Percentiles rank a stretch among this genome's conserved stretches.
Evolutionary conservation across 108 stramenopile genomes (phyloP).

Genomic region (Discostella stelligeroides): DNA sequence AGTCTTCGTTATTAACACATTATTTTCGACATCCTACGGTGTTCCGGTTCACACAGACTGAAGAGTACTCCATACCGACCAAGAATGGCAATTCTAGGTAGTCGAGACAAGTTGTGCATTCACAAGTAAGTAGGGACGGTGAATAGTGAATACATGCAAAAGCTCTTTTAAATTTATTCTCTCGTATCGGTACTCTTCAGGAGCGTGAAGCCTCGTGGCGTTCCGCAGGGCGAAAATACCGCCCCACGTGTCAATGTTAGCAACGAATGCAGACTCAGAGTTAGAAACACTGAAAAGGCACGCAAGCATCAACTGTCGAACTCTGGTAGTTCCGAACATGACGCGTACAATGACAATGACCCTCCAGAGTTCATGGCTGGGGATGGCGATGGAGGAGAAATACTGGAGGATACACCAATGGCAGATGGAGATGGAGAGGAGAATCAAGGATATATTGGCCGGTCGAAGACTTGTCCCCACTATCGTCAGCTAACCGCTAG

Average conservation of each 20-base stretch:
- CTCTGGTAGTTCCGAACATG: not conserved
- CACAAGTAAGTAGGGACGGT: conserved; percentile 65
- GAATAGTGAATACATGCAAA: not conserved
- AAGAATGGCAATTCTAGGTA: conserved; percentile 85
- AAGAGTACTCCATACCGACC: conserved; percentile 91
- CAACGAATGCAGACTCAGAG: conserved; percentile 59
- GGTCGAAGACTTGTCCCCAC: conserved; percentile 63
- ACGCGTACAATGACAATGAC: conserved; percentile 61
- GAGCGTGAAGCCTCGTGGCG: conserved; percentile 35
- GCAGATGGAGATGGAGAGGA: conserved; percentile 19
- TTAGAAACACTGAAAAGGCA: conserved; percentile 57
- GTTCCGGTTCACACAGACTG: conserved; percentile 34
- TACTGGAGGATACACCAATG: conserved; percentile 16
- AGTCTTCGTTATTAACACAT: no score
- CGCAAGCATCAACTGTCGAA: conserved; percentile 44
- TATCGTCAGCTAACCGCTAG: conserved; percentile 68
- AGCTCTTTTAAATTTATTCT: not conserved
- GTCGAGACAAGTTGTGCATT: conserved; percentile 90
- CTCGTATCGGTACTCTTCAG: not conserved
- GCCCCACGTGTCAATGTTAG: conserved; percentile 46
- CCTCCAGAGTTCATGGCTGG: conserved; percentile 48
- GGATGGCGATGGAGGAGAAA: conserved; percentile 24
- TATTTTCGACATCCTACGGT: conserved; percentile 8
- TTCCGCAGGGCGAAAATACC: conserved; percentile 21
- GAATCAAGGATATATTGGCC: conserved; percentile 14